phyloP scores from a whole-genome alignment of 2,329 filamentous ascomycete species.

The Diaporthe amygdali region DNA sequence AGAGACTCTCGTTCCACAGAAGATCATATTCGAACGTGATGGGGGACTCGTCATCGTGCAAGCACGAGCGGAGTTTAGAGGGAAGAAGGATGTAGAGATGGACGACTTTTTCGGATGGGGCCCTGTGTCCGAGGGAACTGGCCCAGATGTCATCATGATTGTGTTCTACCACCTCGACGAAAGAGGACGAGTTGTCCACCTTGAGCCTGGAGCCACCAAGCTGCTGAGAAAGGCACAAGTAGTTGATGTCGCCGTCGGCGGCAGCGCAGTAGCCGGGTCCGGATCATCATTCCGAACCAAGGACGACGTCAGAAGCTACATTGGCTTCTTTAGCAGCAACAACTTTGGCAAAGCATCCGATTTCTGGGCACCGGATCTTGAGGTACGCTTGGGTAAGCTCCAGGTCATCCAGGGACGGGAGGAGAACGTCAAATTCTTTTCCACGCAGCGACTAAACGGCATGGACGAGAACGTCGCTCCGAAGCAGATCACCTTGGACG shows the following conservation, averaged over 20 bases:
- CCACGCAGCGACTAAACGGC: neutral
- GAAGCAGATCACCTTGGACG: neutral
- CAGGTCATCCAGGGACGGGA: neutral
- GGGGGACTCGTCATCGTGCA: neutral
- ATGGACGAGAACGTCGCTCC: neutral
- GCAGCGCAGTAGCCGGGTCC: neutral
- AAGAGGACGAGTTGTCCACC: neutral
- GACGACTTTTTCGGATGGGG: neutral
- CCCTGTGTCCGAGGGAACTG: neutral
- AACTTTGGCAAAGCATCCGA: neutral
- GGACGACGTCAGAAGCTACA: neutral
- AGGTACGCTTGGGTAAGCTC: neutral
- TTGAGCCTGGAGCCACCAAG: neutral
- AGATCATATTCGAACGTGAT: neutral
- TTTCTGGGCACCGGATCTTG: neutral
- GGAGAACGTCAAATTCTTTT: neutral
- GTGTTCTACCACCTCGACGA: conserved; percentile 6
- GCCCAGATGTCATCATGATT: neutral
- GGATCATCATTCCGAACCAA: neutral
- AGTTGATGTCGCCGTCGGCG: neutral
- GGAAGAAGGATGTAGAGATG: neutral
- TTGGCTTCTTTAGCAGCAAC: neutral
- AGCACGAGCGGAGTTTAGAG: neutral
- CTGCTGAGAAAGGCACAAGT: neutral
- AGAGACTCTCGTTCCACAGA: neutral